Conservation (phyloP, 2,329 filamentous ascomycete species). For the Aureobasidium namibiae region DNA sequence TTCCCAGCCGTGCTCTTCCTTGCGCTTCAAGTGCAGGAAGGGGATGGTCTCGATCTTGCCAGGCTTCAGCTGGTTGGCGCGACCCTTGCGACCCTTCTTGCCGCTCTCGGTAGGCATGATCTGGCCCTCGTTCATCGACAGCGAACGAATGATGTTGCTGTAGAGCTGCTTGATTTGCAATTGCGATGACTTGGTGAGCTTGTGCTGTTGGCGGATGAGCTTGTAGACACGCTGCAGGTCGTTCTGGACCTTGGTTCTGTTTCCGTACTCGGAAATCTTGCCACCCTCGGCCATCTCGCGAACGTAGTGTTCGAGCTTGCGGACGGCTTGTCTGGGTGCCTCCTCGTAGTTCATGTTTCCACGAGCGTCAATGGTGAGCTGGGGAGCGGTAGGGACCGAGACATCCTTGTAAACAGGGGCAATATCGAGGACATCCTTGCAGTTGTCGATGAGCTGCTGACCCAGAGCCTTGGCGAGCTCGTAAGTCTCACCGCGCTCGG, state of each 20-base stretch:
- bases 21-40: conserved; percentile 93
- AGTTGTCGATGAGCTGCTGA: conserved; percentile 91
- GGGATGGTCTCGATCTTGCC: conserved; percentile 96
- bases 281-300: conserved; percentile 97
- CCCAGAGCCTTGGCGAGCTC: conserved; percentile 94
- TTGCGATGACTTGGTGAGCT: conserved; percentile 91
- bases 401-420: conserved; percentile 96
- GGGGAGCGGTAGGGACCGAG: conserved; percentile 79
- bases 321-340: conserved; percentile 74
- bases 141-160: conserved; percentile 83
- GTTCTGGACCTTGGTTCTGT: conserved; percentile 95
- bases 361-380: conserved; percentile 83
- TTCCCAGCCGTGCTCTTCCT: conserved; percentile 90
- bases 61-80: conserved; percentile 52
- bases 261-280: conserved; percentile 97
- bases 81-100: conserved; percentile 52
- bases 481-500: conserved; percentile 94
- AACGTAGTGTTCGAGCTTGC: conserved; percentile 97
- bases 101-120: conserved; percentile 84
- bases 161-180: conserved; percentile 95
- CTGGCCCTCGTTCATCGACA: conserved; percentile 96
- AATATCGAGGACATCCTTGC: conserved; percentile 77
- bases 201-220: conserved; percentile 96
- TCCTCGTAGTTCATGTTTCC: conserved; percentile 92
- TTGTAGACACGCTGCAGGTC: conserved; percentile 94